Evolutionary conservation across 1,284 basidiomycete genomes (phyloP), one percentile per base, ranked within the genome.

Genomic region (Microbotryum lychnidis-dioicae): DNA sequence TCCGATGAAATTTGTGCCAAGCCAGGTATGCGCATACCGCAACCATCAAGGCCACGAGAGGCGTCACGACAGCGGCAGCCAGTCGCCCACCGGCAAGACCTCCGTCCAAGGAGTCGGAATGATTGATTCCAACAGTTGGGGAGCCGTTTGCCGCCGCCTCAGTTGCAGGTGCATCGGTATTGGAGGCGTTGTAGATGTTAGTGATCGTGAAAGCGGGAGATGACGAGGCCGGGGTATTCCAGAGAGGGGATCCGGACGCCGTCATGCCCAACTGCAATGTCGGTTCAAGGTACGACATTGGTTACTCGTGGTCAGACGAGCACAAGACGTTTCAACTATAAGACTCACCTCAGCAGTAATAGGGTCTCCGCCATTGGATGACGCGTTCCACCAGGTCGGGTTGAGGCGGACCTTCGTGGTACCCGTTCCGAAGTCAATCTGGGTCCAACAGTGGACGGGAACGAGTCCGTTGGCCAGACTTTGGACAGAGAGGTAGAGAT

Each of bases 381-480:
- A 59, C 14, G 65, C 65, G 44, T 65, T 65, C 67, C 67, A 69
- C 67, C 67, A 69, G 20, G 29, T 29, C 12, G 67, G 67, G 33
- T 67, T 61, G 44, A 69, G 48, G 58, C 61, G 56, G 4, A 65
- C 67, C 6, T 45, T 50, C 37, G 65, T 53, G 23, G 49, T 31
- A 5, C 65, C 65, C 3, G 25, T 7, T 12, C 7, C 10, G 57
- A 61, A 67, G 8, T 57, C 48, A 23, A 63, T 58, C 20, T 46
- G 58, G 6, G 63, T 60, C 67, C 67, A 69, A 44, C 59, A 57
- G 37, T 65, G 63, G 6, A 65, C 63, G 49, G 63, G 58, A 21
- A 53, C 21, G 48, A 58, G 44, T 10, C 67, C 65, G 4, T 27
- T n/a, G 5, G 23, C 25, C n/a, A 57, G 44, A 14, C 18, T 56